Evolutionary conservation across 345 rosid species (phyloP), one percentile per base, ranked within the genome.

Genomic region (Salix arbutifolia): DNA sequence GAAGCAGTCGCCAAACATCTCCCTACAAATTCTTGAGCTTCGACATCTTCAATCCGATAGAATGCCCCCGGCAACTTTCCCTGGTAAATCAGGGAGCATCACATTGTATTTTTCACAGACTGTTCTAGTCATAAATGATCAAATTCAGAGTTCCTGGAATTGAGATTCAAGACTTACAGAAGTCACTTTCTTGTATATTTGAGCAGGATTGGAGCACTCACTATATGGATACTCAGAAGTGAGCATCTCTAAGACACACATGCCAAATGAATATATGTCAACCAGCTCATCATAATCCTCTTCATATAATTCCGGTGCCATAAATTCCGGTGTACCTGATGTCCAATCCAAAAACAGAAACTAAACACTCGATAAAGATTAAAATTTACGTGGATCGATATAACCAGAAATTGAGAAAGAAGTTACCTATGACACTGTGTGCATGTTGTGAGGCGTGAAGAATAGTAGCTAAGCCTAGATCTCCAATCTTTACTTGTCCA

Each of bases 401-500:
- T 11, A 50, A 21, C 44, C 4, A 6, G 37, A 37, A 62, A 7
- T 71, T 23, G 31, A 48, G 6, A 2, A 37, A 46, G 65, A 70
- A 56, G 48, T 65, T 85, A 70, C 98, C 98, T 84, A 94, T 91
- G 80, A 91, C 93, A 77, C 99, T 95, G 76, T 91, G 99, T 5
- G 99, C 99, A 11, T 86, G 87, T 58, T 86, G 89, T 5, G 97
- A 89, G 9, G 79, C 86, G 1, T 89, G 92, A 62, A 94, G 99
- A 73, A 95, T 80, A 7, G 99, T 91, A 1, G 99, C 99, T 68
- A 92, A 81, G 70, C 99, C 99, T 0, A 95, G 85, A 87, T 95
- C 99, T 56, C 99, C 99, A 61, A 95, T 92, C 87, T 90, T 95
- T 84, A 92, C 92, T 76, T 95, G 97, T 19, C 93, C 96, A 16